Base-by-base conservation (phyloP, 345 rosid species). In the Eucalyptus pauciflora region DNA sequence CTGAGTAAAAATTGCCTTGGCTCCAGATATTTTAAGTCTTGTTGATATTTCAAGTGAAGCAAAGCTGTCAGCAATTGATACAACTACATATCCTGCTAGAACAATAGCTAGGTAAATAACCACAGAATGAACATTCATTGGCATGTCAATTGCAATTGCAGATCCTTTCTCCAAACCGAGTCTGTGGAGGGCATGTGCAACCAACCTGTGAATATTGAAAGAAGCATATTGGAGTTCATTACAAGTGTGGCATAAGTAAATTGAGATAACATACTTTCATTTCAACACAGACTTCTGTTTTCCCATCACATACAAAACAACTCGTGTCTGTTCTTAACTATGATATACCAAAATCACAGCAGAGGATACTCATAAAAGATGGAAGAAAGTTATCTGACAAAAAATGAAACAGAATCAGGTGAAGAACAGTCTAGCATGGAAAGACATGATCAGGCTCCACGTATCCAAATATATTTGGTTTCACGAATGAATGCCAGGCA, bases 61-160 rank as follows among this genome's bases (percentile, higher is more conserved):
- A 91, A 98, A 98, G 92, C 99, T 98, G 91, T 98, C 99, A 29
- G 99, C 99, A 87, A 98, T 97, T 12, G 99, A 98, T 51, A 98
- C 99, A 94, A 98, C 98, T 10, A 94, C 91, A 90, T 94, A 93
- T 88, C 99, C 99, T 29, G 99, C 94, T 91, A 98, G 93, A 88
- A 97, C 95, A 91, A 97, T 94, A 49, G 99, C 99, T 58, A 98
- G 94, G 94, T 97, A 98, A 90, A 97, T 94, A 92, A 97, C 87
- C 91, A 98, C 99, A 88, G 99, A 93, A 90, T 95, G 91, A 86
- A 94, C 97, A 91, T 94, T 94, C 99, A 97, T 97, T 11, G 99
- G 99, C 99, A 98, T 97, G 92, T 96, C 96, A 76, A 98, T 93
- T 14, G 99, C 99, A 79, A 97, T 94, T 48, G 99, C 96, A 67